Evolutionary conservation across 2,329 filamentous ascomycete genomes (phyloP).

Genomic region (Dryadomyces quercivorus): DNA sequence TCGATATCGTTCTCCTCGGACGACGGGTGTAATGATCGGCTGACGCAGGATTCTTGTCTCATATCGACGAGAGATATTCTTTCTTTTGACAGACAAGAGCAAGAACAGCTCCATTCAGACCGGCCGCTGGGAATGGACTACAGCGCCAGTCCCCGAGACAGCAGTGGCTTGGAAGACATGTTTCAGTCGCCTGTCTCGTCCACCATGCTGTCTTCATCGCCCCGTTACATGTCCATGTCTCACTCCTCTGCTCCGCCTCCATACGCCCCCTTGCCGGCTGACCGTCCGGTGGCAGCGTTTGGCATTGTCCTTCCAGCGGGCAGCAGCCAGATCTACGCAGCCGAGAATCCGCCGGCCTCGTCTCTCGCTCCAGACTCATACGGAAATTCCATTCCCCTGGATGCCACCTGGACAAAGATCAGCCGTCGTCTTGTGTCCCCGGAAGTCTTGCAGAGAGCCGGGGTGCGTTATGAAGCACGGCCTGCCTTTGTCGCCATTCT

Average conservation of each 20-base stretch:
- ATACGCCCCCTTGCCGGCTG: background rate
- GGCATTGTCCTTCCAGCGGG: constrained; percentile 11
- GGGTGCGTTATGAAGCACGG: constrained; percentile 47
- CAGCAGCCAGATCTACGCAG: constrained; percentile 1
- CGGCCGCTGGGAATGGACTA: too few relatives aligned
- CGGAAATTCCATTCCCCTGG: constrained; percentile 41
- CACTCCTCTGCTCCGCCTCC: constrained; percentile 13
- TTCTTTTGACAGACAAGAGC: constrained; percentile 25
- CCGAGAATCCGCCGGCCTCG: constrained; percentile 10
- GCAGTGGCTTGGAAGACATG: background rate
- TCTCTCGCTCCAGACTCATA: constrained; percentile 37
- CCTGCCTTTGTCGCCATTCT: constrained; percentile 49
- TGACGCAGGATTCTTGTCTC: constrained; percentile 26
- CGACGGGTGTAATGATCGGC: constrained; percentile 19
- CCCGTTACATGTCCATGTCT: constrained; percentile 26
- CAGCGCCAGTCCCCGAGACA: constrained; percentile 10
- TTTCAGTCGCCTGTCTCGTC: background rate
- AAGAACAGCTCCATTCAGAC: constrained; percentile 27
- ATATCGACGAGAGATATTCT: constrained; percentile 45
- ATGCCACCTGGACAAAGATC: constrained; percentile 50
- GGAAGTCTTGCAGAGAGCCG: constrained; percentile 41
- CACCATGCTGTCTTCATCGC: constrained; percentile 19
- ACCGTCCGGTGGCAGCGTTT: constrained; percentile 3
- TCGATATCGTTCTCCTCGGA: constrained; percentile 15
- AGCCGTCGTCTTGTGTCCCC: constrained; percentile 42